Percentiles rank a stretch among this genome's conserved stretches.
Evolutionary conservation across 164 flowering plant genomes (phyloP).

Genomic region (Brasenia schreberi): DNA sequence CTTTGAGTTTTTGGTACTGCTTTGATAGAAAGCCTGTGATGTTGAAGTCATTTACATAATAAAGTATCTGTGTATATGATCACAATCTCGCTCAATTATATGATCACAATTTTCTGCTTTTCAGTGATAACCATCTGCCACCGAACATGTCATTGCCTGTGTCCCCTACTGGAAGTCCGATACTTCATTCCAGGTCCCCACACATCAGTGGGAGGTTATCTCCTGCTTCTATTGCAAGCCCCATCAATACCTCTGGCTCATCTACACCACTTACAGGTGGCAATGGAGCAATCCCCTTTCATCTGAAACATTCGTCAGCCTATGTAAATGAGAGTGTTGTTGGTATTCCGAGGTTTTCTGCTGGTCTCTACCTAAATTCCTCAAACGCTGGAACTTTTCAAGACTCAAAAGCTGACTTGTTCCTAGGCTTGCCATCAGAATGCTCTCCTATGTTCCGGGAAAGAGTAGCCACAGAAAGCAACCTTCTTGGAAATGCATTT

Average conservation of each 20-base stretch:
- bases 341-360: slow-evolving; percentile 33
- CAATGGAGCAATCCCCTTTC: slow-evolving; percentile 60
- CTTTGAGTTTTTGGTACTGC: neutral
- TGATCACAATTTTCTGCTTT: slow-evolving; percentile 7
- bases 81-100: too few relatives aligned
- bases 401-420: slow-evolving; percentile 41
- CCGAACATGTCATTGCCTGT: slow-evolving; percentile 84
- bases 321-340: slow-evolving; percentile 50
- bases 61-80: too few relatives aligned
- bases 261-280: slow-evolving; percentile 84
- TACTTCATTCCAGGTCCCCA: slow-evolving; percentile 53
- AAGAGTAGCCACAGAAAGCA: slow-evolving; percentile 29
- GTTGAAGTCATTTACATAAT: too few relatives aligned
- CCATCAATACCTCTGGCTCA: slow-evolving; percentile 63
- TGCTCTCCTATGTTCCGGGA: slow-evolving; percentile 50
- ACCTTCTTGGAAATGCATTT: slow-evolving; percentile 34
- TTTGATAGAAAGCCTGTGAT: neutral
- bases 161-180: slow-evolving; percentile 85
- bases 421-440: slow-evolving; percentile 33
- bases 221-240: slow-evolving; percentile 80
- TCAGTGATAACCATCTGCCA: slow-evolving; percentile 44
- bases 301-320: slow-evolving; percentile 24
- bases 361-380: slow-evolving; percentile 22
- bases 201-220: slow-evolving; percentile 64
- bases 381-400: slow-evolving; percentile 19